Evolutionary conservation across 1,139 yeast species (phyloP).

Genomic region (Meyerozyma smithsonii): DNA sequence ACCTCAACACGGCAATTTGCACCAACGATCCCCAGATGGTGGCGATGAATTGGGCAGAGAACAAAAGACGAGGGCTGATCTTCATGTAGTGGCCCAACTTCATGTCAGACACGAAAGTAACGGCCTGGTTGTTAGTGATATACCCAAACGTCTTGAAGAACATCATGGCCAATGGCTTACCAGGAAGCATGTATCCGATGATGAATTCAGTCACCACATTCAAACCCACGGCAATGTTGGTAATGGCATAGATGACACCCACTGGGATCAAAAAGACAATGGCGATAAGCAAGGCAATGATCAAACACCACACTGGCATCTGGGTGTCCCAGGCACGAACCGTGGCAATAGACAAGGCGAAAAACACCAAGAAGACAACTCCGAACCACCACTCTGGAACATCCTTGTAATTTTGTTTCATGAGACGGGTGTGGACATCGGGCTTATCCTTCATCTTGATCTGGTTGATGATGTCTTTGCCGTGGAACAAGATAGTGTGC

Average conservation of each 20-base stretch:
- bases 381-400: slow-evolving; percentile 69
- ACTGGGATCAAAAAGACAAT: slow-evolving; percentile 39
- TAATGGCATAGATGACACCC: slow-evolving; percentile 37
- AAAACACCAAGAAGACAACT: slow-evolving; percentile 38
- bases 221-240: slow-evolving; percentile 43
- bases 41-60: slow-evolving; percentile 43
- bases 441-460: slow-evolving; percentile 41
- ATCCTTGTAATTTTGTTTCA: slow-evolving; percentile 49
- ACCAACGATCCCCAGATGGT: slow-evolving; percentile 43
- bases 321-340: slow-evolving; percentile 40
- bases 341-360: slow-evolving; percentile 37
- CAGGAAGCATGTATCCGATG: slow-evolving; percentile 45
- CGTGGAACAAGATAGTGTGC: slow-evolving; percentile 54
- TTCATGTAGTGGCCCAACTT: slow-evolving; percentile 54
- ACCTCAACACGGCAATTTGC: slow-evolving; percentile 41
- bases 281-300: slow-evolving; percentile 39
- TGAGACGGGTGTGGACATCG: slow-evolving; percentile 61
- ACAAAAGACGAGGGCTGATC: slow-evolving; percentile 42
- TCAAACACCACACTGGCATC: slow-evolving; percentile 35
- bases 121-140: slow-evolving; percentile 53
- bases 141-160: slow-evolving; percentile 44
- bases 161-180: slow-evolving; percentile 46
- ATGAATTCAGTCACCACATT: slow-evolving; percentile 44
- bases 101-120: slow-evolving; percentile 49
- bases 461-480: slow-evolving; percentile 45